These are phyloP conservation scores for Saturnispora kantuleensis DNA, from an alignment of 805 yeast species.

Conservation along the genomic window DNA sequence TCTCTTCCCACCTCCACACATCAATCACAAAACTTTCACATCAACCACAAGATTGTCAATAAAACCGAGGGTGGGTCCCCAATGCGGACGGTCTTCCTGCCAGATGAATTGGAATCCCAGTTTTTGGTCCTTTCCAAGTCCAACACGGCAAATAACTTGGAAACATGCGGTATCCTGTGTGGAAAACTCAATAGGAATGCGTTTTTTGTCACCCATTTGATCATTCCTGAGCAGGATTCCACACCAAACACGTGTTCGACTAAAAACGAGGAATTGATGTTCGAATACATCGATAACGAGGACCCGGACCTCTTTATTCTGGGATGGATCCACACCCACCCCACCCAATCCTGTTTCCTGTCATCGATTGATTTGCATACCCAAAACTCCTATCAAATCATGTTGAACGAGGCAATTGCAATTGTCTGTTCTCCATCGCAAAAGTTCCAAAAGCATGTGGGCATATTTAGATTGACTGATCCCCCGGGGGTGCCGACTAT, in stretches of 20 bases:
- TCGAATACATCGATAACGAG: constrained; percentile 43
- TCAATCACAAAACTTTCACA: constrained; percentile 7
- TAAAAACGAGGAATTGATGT: constrained; percentile 47
- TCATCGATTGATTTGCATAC: constrained; percentile 61
- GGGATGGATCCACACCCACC: constrained; percentile 73
- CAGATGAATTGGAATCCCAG: constrained; percentile 31
- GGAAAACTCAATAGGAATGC: constrained; percentile 54
- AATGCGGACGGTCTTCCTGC: constrained; percentile 42
- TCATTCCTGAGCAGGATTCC: constrained; percentile 54
- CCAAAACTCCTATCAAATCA: constrained; percentile 56
- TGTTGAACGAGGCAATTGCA: constrained; percentile 63
- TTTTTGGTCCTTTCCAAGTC: constrained; percentile 38
- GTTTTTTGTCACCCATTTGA: constrained; percentile 49
- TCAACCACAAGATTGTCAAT: constrained; percentile 31
- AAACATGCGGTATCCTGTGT: constrained; percentile 60
- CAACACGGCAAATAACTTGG: constrained; percentile 43
- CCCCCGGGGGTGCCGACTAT: constrained; percentile 54
- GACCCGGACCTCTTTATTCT: constrained; percentile 43
- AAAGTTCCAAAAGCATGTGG: constrained; percentile 34
- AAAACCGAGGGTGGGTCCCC: constrained; percentile 49
- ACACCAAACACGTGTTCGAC: constrained; percentile 57
- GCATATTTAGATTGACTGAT: constrained; percentile 52
- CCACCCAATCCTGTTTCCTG: constrained; percentile 61
- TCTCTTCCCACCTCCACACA: background rate
- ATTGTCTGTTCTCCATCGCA: constrained; percentile 52